These are phyloP conservation scores for Thalassiosira exigua DNA, from an alignment of 352 stramenopile genomes.

Conservation along the genomic window DNA sequence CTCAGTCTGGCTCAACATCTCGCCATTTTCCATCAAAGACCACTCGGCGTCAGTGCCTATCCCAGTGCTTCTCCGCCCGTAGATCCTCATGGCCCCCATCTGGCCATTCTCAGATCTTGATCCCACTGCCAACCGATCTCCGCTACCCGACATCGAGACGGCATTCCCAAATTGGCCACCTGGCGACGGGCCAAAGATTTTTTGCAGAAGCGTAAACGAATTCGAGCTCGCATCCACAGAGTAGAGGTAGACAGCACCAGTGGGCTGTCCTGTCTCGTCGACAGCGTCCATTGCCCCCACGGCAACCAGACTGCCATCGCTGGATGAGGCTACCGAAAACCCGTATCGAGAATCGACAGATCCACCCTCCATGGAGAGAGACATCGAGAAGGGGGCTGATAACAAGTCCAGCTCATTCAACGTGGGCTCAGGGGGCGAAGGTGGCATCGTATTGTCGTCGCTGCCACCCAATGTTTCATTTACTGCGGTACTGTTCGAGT, in stretches of 20 bases:
- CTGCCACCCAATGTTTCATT: too few relatives aligned
- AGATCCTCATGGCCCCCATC: slow-evolving; percentile 39
- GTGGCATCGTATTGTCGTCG: too few relatives aligned
- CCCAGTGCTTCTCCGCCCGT: slow-evolving; percentile 6
- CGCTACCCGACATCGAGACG: slow-evolving; percentile 38
- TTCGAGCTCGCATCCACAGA: slow-evolving; percentile 6
- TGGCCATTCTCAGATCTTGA: slow-evolving; percentile 43
- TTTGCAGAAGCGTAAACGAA: slow-evolving; percentile 23
- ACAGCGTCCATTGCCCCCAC: slow-evolving; percentile 50
- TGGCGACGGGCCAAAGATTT: slow-evolving; percentile 19
- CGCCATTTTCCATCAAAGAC: slow-evolving; percentile 11
- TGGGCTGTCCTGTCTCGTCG: slow-evolving; percentile 16
- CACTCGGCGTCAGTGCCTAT: slow-evolving; percentile 12
- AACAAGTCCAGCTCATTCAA: background rate
- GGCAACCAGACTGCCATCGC: slow-evolving; percentile 54
- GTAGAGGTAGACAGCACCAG: slow-evolving; percentile 50
- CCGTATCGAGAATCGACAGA: slow-evolving; percentile 45
- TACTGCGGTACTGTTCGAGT: too few relatives aligned
- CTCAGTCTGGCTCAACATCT: slow-evolving; percentile 10
- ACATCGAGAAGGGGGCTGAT: slow-evolving; percentile 31
- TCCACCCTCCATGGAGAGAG: slow-evolving; percentile 32
- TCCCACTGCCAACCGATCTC: slow-evolving; percentile 41
- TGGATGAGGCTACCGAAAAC: slow-evolving; percentile 60
- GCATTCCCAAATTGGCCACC: slow-evolving; percentile 40
- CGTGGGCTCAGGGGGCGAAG: too few relatives aligned